Conservation (phyloP, 2,329 filamentous ascomycete species). For the Hirsutella thompsonii region DNA sequence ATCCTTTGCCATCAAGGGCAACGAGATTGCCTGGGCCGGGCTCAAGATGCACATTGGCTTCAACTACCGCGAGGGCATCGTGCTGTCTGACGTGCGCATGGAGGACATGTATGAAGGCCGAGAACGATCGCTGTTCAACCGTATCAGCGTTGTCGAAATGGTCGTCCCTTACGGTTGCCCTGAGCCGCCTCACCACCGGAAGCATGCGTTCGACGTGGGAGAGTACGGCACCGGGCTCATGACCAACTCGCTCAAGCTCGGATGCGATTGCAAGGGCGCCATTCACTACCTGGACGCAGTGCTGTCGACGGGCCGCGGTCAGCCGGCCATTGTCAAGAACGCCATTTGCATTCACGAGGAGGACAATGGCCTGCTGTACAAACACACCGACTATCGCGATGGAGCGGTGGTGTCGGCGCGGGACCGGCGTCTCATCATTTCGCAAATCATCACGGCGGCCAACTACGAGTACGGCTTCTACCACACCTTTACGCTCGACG, state of each 20-base stretch:
- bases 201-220: constrained; percentile 58
- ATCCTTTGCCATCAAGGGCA: constrained; percentile 32
- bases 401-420: constrained; percentile 43
- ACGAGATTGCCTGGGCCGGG: constrained; percentile 44
- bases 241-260: constrained; percentile 50
- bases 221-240: constrained; percentile 52
- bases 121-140: constrained; percentile 50
- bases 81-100: constrained; percentile 56
- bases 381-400: constrained; percentile 51
- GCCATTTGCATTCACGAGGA: constrained; percentile 24
- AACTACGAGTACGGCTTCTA: constrained; percentile 48
- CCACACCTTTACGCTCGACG: constrained; percentile 34
- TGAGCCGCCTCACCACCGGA: constrained; percentile 48
- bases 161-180: constrained; percentile 56
- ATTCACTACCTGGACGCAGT: constrained; percentile 34
- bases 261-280: constrained; percentile 51
- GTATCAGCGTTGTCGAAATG: constrained; percentile 59
- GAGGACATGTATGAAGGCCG: constrained; percentile 31
- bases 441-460: constrained; percentile 51
- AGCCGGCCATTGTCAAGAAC: constrained; percentile 52
- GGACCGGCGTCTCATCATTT: constrained; percentile 46
- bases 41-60: constrained; percentile 62
- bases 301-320: constrained; percentile 26
- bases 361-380: constrained; percentile 47
- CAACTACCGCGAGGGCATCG: constrained; percentile 58